Base-by-base conservation (phyloP, 345 rosid species). In the Brassica incana region DNA sequence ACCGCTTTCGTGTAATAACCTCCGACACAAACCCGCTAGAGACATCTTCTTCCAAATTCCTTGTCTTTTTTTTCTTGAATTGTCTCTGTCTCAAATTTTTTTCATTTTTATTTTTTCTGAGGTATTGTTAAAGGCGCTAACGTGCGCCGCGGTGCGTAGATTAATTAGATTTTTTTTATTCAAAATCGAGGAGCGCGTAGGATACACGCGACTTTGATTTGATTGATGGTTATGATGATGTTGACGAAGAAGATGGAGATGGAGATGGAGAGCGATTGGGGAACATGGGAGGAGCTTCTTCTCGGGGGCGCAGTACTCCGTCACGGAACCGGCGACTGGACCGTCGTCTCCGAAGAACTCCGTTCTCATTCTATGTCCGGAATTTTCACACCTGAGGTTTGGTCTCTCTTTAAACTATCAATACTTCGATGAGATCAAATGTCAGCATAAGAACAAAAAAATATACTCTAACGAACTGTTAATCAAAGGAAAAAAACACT, bases 251-350 rank as follows among this genome's bases (percentile, higher is more conserved):
- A 18, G 18, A 18, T 18, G 18, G 18, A 64, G 85, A 79, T 70
- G 20, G 76, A 65, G 77, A 71, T 32, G 50, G 85, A 65, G 69
- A 72, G 74, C 77, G 77, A 75, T 15, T 94, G 98, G 98, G 91
- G 95, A 65, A 92, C 97, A 43, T 91, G 98, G 98, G 97, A 91
- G 76, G 98, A 92, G 87, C 84, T 94, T 75, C 83, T 94, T 50
- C 83, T 94, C 36, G 95, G 95, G 14, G 97, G 93, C 3, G 97
- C 98, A 4, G 91, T 94, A 54, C 97, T 92, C 85, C 98, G 95
- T 9, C 90, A 94, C 45, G 97, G 98, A 5, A 85, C 92, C 67
- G 84, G 83, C 2, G 88, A 91, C 59, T 94, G 98, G 98, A 82
- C 85, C 82, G 69, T 83, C 58, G 91, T 94, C 3, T 87, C 94